phyloP scores from a whole-genome alignment of 495 filamentous ascomycete species.

The Penicillium lividum region DNA sequence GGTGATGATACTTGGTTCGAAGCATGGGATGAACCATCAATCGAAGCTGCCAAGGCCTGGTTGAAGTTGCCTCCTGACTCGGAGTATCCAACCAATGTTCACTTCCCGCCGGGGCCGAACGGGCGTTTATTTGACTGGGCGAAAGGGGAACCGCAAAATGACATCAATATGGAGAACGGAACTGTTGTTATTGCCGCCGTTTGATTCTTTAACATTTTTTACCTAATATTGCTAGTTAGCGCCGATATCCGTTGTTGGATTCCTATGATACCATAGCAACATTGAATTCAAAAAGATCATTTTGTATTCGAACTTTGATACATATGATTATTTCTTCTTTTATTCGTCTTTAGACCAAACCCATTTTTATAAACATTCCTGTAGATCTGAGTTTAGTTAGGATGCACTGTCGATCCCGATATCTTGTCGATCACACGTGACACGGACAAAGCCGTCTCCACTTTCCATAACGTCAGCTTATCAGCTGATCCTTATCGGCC shows the following conservation, averaged over 20 bases:
- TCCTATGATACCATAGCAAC: too few relatives aligned
- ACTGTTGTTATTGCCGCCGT: conserved; percentile 30
- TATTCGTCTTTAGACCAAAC: too few relatives aligned
- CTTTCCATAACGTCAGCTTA: conserved; percentile 22
- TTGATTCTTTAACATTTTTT: conserved; percentile 15
- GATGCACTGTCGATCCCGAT: conserved; percentile 5
- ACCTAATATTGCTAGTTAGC: not conserved
- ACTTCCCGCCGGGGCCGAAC: not conserved
- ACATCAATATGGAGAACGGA: conserved; percentile 29
- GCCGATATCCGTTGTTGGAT: too few relatives aligned
- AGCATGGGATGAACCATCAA: conserved; percentile 24
- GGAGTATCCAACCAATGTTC: not conserved
- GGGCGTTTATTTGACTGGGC: conserved; percentile 22
- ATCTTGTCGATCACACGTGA: not conserved
- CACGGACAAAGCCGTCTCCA: conserved; percentile 2
- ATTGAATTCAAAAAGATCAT: too few relatives aligned
- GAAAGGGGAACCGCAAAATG: conserved; percentile 34
- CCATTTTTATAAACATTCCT: too few relatives aligned
- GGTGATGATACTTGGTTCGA: conserved; percentile 12
- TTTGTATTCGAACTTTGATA: not conserved
- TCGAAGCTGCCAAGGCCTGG: conserved; percentile 13
- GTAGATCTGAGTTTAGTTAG: too few relatives aligned
- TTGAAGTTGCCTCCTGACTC: conserved; percentile 18
- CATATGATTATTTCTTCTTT: too few relatives aligned
- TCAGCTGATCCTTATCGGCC: conserved; percentile 4